Percentiles rank a stretch among this genome's conserved stretches.
Conservation (phyloP, 306 rosid species). For the Vicia villosa region DNA sequence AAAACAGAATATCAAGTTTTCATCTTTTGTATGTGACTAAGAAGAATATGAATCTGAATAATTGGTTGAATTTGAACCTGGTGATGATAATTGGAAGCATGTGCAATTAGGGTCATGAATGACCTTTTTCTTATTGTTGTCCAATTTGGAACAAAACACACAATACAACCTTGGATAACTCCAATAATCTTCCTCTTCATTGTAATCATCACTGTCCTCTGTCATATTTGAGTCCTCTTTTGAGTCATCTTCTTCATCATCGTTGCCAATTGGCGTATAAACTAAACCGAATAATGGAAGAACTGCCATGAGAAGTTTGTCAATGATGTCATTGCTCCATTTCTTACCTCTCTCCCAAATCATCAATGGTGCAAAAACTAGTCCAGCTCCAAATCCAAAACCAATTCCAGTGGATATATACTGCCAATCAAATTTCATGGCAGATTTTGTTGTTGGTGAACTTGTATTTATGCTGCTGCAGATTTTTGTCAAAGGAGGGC, state of each 20-base stretch:
- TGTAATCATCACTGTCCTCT: constrained; percentile 37
- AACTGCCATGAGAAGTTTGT: constrained; percentile 53
- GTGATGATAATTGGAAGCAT: constrained; percentile 53
- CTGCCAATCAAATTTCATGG: constrained; percentile 59
- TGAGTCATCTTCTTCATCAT: constrained; percentile 40
- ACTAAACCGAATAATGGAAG: constrained; percentile 64
- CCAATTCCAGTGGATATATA: constrained; percentile 68
- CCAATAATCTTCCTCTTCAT: constrained; percentile 40
- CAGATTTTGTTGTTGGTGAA: background rate
- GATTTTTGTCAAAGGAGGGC: constrained; percentile 36
- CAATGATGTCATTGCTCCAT: constrained; percentile 59
- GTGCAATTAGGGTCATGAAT: constrained; percentile 73
- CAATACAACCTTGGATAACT: constrained; percentile 54
- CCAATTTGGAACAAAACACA: constrained; percentile 82
- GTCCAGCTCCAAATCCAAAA: constrained; percentile 82
- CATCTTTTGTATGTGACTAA: constrained; percentile 30
- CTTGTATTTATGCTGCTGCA: background rate
- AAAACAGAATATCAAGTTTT: constrained; percentile 3
- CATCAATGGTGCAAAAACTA: constrained; percentile 53
- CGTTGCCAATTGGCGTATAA: constrained; percentile 49
- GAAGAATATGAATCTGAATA: constrained; percentile 54
- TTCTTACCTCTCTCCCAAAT: constrained; percentile 70
- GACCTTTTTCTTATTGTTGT: constrained; percentile 48
- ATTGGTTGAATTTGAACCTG: constrained; percentile 48
- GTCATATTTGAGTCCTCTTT: constrained; percentile 31